Percentiles rank a stretch among this genome's conserved stretches.
These are phyloP conservation scores for Agrostemma githago DNA, from an alignment of 148 eudicot genomes.

Conservation along the genomic window DNA sequence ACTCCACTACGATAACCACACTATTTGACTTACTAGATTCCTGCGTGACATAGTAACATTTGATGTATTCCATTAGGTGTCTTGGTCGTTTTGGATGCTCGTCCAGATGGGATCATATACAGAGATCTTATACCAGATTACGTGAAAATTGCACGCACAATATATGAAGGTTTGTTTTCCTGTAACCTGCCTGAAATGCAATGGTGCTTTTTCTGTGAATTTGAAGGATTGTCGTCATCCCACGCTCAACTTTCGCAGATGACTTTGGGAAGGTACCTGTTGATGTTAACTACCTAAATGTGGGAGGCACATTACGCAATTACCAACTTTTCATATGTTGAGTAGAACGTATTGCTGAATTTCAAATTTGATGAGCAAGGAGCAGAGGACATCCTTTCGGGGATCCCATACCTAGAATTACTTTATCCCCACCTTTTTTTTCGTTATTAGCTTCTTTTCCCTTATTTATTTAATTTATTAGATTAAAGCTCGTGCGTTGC, in stretches of 20 bases:
- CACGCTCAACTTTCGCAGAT: conserved; percentile 35
- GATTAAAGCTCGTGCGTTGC: too few relatives aligned
- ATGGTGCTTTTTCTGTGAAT: not conserved
- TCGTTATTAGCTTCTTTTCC: too few relatives aligned
- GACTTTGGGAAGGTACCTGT: conserved; percentile 69
- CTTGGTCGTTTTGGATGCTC: conserved; percentile 85
- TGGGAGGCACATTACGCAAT: conserved; percentile 43
- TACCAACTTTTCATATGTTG: conserved; percentile 81
- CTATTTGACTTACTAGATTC: not conserved
- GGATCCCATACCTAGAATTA: too few relatives aligned
- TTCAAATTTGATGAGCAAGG: not conserved
- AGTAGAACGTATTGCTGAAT: conserved; percentile 5
- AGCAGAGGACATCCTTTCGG: not conserved
- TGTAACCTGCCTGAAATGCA: not conserved
- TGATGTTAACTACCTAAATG: conserved; percentile 87
- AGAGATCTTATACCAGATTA: conserved; percentile 84
- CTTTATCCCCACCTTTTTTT: too few relatives aligned
- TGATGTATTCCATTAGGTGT: conserved; percentile 53
- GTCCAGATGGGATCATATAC: conserved; percentile 83
- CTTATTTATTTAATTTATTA: too few relatives aligned
- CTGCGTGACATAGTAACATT: not conserved
- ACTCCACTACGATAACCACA: not conserved
- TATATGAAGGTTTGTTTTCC: conserved; percentile 80
- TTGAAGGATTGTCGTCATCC: not conserved
- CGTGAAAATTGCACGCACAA: conserved; percentile 66